These are phyloP conservation scores for Mimosa pudica DNA, from an alignment of 306 rosid genomes.

Conservation along the genomic window DNA sequence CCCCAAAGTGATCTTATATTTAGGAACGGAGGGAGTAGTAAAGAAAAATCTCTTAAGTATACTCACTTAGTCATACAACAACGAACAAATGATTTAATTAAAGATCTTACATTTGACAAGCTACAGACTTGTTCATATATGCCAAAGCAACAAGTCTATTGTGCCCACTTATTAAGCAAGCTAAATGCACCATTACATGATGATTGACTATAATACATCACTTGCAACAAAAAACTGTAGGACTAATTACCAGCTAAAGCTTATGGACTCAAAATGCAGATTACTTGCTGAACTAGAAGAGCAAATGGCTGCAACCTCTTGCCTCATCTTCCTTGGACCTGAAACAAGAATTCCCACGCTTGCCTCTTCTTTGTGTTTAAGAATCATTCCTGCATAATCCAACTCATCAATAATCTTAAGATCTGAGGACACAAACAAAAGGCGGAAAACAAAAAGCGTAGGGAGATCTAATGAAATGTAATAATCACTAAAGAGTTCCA, in stretches of 20 bases:
- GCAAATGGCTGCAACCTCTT: conserved; percentile 73
- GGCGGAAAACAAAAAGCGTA: no score
- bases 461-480: no score
- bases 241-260: conserved; percentile 71
- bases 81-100: background rate
- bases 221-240: background rate
- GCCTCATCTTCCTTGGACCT: conserved; percentile 72
- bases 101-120: background rate
- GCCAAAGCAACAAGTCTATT: background rate
- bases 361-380: conserved; percentile 44
- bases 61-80: background rate
- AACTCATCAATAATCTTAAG: background rate
- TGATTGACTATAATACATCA: no score
- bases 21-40: no score
- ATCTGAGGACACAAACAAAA: no score
- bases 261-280: conserved; percentile 70
- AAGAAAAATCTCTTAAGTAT: background rate
- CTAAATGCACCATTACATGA: background rate
- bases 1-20: no score
- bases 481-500: no score
- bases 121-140: background rate
- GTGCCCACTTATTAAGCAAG: background rate
- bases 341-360: conserved; percentile 59
- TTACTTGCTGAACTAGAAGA: conserved; percentile 54
- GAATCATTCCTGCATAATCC: conserved; percentile 43